Evolutionary conservation across 371 early-diverging fungal species (phyloP).

Genomic region (Batrachochytrium dendrobatidis): DNA sequence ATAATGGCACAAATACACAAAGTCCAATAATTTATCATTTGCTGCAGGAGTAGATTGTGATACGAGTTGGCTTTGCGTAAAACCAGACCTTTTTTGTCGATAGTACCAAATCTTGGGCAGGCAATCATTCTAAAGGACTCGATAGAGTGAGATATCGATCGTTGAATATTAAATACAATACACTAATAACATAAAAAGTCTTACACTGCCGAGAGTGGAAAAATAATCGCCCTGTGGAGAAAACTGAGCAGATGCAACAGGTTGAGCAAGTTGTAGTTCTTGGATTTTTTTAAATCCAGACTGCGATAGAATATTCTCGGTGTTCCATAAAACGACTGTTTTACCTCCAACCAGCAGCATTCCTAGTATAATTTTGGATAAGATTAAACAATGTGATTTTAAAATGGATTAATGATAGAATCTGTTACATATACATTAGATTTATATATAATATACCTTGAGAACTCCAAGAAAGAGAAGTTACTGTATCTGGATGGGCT

Average conservation of each 20-base stretch:
- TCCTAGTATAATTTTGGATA: neutral
- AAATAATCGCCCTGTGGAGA: slow-evolving; percentile 62
- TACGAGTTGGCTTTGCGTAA: neutral
- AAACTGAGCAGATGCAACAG: slow-evolving; percentile 39
- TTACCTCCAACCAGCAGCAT: too few relatives aligned
- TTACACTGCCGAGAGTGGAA: slow-evolving; percentile 59
- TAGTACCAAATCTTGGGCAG: slow-evolving; percentile 67
- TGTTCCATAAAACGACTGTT: neutral
- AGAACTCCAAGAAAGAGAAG: neutral
- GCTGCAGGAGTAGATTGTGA: neutral
- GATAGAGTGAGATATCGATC: slow-evolving; percentile 1
- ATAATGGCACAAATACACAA: slow-evolving; percentile 65
- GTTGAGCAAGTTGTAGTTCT: neutral
- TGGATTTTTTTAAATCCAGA: neutral
- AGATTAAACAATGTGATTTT: neutral
- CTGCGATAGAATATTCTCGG: neutral
- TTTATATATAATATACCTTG: too few relatives aligned
- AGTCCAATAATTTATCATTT: slow-evolving; percentile 36
- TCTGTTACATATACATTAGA: too few relatives aligned
- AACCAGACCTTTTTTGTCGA: neutral
- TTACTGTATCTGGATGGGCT: neutral
- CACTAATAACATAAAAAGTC: slow-evolving; percentile 5
- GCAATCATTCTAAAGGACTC: slow-evolving; percentile 48
- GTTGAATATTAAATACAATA: too few relatives aligned
- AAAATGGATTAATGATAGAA: neutral